Conservation (phyloP, 192 early-diverging fungal genomes). For the Linnemannia exigua region DNA sequence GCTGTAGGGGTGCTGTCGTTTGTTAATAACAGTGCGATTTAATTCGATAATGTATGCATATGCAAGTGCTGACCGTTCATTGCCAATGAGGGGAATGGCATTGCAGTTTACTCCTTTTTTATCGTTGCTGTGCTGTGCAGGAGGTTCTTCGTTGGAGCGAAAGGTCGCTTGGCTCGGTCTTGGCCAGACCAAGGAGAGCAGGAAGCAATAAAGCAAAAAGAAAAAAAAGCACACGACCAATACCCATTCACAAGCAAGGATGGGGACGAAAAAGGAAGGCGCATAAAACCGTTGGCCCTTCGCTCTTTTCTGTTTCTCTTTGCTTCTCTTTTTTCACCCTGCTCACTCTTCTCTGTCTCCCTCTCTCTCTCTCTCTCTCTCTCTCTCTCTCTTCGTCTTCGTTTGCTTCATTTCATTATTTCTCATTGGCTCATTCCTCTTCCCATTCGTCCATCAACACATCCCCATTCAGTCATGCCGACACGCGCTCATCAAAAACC, state of each 20-base stretch:
- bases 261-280: background rate
- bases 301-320: background rate
- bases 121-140: background rate
- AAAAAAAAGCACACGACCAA: background rate
- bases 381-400: background rate
- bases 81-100: too few species aligned
- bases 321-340: background rate
- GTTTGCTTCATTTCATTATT: background rate
- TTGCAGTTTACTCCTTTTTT: background rate
- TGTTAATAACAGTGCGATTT: too few species aligned
- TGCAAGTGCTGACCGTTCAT: too few species aligned
- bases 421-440: background rate
- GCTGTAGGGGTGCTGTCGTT: constrained; percentile 5
- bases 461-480: background rate
- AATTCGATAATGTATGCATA: too few species aligned
- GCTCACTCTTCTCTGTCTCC: background rate
- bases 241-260: background rate
- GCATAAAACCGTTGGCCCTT: background rate
- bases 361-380: background rate
- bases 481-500: background rate
- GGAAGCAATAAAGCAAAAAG: background rate
- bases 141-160: too few species aligned
- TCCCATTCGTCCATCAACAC: background rate
- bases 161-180: background rate
- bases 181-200: background rate